A percentile compares a stretch with the other conserved stretches of the same genome.
Evolutionary conservation across 768 basidiomycete species (phyloP).

Genomic region (Boletus edulis): DNA sequence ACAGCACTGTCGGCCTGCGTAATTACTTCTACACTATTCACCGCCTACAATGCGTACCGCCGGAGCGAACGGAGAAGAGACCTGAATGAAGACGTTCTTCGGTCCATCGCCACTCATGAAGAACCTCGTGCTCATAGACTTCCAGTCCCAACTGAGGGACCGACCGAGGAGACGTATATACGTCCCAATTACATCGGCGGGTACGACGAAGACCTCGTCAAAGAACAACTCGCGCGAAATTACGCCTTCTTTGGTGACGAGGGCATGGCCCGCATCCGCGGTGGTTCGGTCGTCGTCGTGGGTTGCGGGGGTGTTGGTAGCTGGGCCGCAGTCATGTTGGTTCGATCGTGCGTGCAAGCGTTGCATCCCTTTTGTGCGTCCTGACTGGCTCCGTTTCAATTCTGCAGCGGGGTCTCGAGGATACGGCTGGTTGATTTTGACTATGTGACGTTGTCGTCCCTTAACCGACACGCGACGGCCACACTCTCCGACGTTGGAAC

Average conservation of each 20-base stretch:
- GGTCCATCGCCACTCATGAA: conserved; percentile 41
- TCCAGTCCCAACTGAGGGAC: background rate
- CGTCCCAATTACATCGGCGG: conserved; percentile 21
- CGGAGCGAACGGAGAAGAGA: conserved; percentile 49
- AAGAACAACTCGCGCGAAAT: conserved; percentile 90
- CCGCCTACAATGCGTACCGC: conserved; percentile 52
- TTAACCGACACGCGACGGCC: conserved; percentile 94
- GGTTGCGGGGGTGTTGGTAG: conserved; percentile 98
- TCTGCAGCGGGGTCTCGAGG: conserved; percentile 63
- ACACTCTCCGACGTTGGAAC: conserved; percentile 87
- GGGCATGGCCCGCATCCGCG: conserved; percentile 75
- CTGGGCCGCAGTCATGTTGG: conserved; percentile 93
- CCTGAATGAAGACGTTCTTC: conserved; percentile 56
- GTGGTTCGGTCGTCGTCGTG: conserved; percentile 78
- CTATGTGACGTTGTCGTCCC: conserved; percentile 90
- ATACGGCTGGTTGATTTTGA: conserved; percentile 92
- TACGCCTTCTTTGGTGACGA: conserved; percentile 94
- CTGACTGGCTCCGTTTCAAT: background rate
- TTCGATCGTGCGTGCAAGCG: conserved; percentile 66
- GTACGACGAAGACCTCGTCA: conserved; percentile 80
- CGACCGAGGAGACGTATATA: conserved; percentile 15
- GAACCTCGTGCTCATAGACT: background rate
- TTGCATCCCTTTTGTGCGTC: background rate
- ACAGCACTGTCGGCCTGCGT: conserved; percentile 65
- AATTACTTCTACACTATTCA: conserved; percentile 57